Conservation (phyloP, 2,329 filamentous ascomycete species). For the Diplodia corticola region DNA sequence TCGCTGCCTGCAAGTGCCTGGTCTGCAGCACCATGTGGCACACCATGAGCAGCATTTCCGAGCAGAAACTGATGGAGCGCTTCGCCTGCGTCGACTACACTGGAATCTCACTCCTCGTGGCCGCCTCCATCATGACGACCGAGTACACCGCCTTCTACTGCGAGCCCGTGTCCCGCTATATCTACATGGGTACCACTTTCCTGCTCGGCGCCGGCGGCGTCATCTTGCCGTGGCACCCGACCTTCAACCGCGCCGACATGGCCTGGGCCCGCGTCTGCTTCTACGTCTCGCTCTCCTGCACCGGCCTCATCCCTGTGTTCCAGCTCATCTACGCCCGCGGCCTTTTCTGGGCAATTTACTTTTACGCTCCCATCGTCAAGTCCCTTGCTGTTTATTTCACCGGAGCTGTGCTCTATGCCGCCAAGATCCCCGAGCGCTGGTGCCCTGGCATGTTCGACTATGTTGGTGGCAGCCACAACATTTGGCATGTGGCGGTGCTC, state of each 20-base stretch:
- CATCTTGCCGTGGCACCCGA: constrained; percentile 92
- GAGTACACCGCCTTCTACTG: constrained; percentile 99
- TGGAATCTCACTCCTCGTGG: constrained; percentile 90
- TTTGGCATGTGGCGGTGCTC: constrained; percentile 94
- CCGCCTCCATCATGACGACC: constrained; percentile 94
- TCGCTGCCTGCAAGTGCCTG: constrained; percentile 91
- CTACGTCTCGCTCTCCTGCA: constrained; percentile 82
- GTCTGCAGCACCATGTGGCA: constrained; percentile 97
- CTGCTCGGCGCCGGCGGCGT: constrained; percentile 81
- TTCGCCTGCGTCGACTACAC: constrained; percentile 99
- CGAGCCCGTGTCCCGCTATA: constrained; percentile 81
- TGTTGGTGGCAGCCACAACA: constrained; percentile 90
- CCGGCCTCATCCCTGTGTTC: constrained; percentile 83
- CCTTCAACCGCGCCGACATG: constrained; percentile 90
- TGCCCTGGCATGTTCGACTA: constrained; percentile 93
- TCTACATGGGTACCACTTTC: constrained; percentile 81
- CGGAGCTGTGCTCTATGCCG: constrained; percentile 85
- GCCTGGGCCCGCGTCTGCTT: constrained; percentile 90
- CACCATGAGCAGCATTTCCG: constrained; percentile 96
- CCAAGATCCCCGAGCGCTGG: constrained; percentile 91
- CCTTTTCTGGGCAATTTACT: constrained; percentile 76
- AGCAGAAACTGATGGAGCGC: constrained; percentile 83
- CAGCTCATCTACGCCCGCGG: constrained; percentile 81
- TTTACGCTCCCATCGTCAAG: constrained; percentile 86
- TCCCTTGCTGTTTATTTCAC: constrained; percentile 81